Conservation (phyloP, 2,329 filamentous ascomycete genomes). For the Teratosphaeriaceae sp. region DNA sequence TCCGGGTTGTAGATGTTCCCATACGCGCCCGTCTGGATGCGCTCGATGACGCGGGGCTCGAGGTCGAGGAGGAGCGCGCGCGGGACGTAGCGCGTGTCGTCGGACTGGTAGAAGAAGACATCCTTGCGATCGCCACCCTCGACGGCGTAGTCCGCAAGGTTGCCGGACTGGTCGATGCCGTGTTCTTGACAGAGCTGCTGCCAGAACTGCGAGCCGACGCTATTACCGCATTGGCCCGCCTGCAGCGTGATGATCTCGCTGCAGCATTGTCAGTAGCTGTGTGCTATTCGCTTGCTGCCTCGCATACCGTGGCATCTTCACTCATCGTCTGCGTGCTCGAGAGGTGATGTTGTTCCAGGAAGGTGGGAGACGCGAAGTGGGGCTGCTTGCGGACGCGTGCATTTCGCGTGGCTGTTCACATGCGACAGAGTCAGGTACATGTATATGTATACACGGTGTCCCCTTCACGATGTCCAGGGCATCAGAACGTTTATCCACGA, state of each 20-base stretch:
- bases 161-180: slow-evolving; percentile 94
- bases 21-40: slow-evolving; percentile 89
- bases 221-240: slow-evolving; percentile 98
- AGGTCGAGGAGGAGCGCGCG: slow-evolving; percentile 92
- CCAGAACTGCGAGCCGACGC: slow-evolving; percentile 98
- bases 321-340: slow-evolving; percentile 5
- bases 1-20: slow-evolving; percentile 99
- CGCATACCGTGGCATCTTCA: slow-evolving; percentile 15
- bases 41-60: slow-evolving; percentile 86
- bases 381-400: background rate
- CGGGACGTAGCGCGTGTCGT: slow-evolving; percentile 97
- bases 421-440: too few species aligned
- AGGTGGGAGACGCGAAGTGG: slow-evolving; percentile 5
- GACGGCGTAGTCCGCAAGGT: slow-evolving; percentile 94
- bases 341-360: background rate
- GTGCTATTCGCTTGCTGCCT: background rate
- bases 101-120: slow-evolving; percentile 98
- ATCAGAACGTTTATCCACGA: too few species aligned
- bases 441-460: too few species aligned
- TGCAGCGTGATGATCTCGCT: slow-evolving; percentile 99
- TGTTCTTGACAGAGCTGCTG: slow-evolving; percentile 97
- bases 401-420: background rate
- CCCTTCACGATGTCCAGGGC: too few species aligned
- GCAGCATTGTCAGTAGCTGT: slow-evolving; percentile 10
- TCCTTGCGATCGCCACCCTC: slow-evolving; percentile 97